These are phyloP conservation scores for Cucurbita pepo DNA, from an alignment of 306 rosid genomes.

Conservation along the genomic window DNA sequence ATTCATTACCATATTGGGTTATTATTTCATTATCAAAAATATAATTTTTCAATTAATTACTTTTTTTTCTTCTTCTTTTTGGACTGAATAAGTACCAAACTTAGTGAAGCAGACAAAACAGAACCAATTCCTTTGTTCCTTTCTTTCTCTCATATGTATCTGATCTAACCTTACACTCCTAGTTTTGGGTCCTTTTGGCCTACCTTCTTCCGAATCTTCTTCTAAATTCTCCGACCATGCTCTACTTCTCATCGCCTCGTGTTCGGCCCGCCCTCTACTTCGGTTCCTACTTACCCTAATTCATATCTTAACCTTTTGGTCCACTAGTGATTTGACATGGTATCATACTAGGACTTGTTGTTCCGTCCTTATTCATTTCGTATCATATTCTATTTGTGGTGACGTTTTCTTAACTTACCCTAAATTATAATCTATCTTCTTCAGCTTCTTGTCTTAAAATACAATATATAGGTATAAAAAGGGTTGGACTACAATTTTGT, in stretches of 20 bases:
- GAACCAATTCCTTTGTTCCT: slow-evolving; percentile 59
- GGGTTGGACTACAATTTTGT: no score
- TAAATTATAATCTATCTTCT: no score
- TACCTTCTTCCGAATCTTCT: slow-evolving; percentile 46
- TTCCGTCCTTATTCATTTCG: no score
- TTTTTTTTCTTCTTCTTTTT: slow-evolving; percentile 1
- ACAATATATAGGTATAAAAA: no score
- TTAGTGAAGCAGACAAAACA: slow-evolving; percentile 73
- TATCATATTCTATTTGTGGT: no score
- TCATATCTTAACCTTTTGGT: no score
- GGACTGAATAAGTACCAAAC: slow-evolving; percentile 87
- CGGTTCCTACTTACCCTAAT: neutral
- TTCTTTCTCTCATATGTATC: neutral
- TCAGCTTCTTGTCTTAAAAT: no score
- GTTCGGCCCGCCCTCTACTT: neutral
- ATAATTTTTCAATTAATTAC: accelerated
- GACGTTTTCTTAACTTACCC: no score
- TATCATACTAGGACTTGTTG: no score
- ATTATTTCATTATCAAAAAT: neutral
- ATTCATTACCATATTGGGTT: neutral
- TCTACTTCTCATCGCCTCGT: neutral
- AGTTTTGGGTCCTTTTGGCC: slow-evolving; percentile 21
- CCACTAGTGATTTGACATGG: no score
- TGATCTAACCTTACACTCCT: slow-evolving; percentile 11
- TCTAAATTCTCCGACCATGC: slow-evolving; percentile 7